Percentiles rank a stretch among this genome's conserved stretches.
phyloP scores from a whole-genome alignment of 2,329 filamentous ascomycete species.

The Beauveria sp. region DNA sequence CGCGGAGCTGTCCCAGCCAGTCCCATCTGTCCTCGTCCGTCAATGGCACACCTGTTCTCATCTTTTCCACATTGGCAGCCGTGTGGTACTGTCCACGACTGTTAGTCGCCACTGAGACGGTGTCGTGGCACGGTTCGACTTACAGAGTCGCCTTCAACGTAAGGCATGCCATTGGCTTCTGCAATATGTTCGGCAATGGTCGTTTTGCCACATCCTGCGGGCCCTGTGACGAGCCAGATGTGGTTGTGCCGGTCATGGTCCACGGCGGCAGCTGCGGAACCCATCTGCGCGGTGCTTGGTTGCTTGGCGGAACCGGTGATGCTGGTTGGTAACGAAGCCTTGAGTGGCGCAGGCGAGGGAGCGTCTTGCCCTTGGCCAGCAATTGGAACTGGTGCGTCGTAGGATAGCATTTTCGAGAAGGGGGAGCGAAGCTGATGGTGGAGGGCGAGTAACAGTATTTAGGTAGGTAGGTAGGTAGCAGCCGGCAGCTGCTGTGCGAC shows the following conservation, averaged over 20 bases:
- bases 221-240: constrained; percentile 75
- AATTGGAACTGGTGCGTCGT: constrained; percentile 38
- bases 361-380: constrained; percentile 33
- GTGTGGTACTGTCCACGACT: constrained; percentile 56
- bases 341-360: constrained; percentile 19
- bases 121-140: constrained; percentile 23
- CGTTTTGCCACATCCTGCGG: constrained; percentile 72
- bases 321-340: constrained; percentile 21
- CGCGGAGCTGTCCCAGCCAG: constrained; percentile 76
- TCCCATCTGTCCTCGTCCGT: constrained; percentile 96
- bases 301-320: constrained; percentile 21
- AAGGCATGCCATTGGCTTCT: constrained; percentile 55
- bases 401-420: constrained; percentile 39
- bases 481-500: background rate
- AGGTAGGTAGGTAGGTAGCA: background rate
- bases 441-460: constrained; percentile 6
- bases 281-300: constrained; percentile 7
- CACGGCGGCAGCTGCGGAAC: constrained; percentile 12
- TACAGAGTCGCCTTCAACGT: constrained; percentile 74
- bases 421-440: background rate
- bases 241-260: constrained; percentile 41
- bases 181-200: constrained; percentile 63
- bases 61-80: constrained; percentile 78
- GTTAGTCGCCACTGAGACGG: constrained; percentile 17
- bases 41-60: constrained; percentile 74